Conservation (phyloP, 2,329 filamentous ascomycete genomes). For the Aaosphaeria pasadenensis region DNA sequence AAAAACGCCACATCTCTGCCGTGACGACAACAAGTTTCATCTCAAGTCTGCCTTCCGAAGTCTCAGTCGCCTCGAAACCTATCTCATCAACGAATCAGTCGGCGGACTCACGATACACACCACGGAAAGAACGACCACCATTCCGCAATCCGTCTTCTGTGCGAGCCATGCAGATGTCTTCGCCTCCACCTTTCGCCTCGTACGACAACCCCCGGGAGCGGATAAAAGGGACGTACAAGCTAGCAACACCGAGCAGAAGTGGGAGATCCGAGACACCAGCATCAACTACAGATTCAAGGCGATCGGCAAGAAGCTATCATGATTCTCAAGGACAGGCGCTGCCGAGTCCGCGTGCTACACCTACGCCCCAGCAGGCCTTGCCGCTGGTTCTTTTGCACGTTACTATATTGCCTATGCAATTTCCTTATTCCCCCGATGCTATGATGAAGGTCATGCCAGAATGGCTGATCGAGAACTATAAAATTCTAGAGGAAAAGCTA, state of each 20-base stretch:
- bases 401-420: constrained; percentile 68
- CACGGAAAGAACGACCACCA: constrained; percentile 59
- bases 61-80: constrained; percentile 30
- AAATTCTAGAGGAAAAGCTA: constrained; percentile 65
- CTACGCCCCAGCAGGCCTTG: constrained; percentile 44
- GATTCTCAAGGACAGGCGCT: constrained; percentile 39
- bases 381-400: constrained; percentile 77
- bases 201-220: constrained; percentile 29
- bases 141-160: constrained; percentile 70
- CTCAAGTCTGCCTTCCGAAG: constrained; percentile 37
- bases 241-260: constrained; percentile 29
- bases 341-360: constrained; percentile 23
- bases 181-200: constrained; percentile 41
- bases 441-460: constrained; percentile 52
- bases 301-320: constrained; percentile 17
- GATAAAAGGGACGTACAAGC: constrained; percentile 28
- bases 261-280: constrained; percentile 25
- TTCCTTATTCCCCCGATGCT: constrained; percentile 54
- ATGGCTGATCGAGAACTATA: constrained; percentile 58
- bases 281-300: constrained; percentile 21
- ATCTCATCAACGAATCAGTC: constrained; percentile 18
- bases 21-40: constrained; percentile 31
- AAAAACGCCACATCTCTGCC: constrained; percentile 25
- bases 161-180: constrained; percentile 69
- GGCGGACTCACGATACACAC: constrained; percentile 47